phyloP scores from a whole-genome alignment of 73 alveolate species.

The Paramecium biaurelia region DNA sequence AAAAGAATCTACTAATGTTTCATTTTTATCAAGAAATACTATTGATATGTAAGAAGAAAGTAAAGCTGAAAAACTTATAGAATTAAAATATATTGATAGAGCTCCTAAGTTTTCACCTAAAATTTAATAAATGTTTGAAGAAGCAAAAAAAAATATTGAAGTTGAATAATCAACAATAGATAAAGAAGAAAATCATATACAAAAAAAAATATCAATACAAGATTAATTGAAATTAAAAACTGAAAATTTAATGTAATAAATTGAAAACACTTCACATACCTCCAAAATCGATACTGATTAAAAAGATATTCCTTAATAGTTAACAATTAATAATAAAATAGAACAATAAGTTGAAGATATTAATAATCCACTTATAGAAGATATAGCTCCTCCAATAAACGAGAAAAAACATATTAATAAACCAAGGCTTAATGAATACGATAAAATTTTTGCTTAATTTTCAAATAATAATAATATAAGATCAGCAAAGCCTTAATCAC shows the following conservation, averaged over 20 bases:
- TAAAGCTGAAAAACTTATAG: conserved; percentile 34
- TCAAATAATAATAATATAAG: neutral
- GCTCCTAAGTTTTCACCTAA: conserved; percentile 39
- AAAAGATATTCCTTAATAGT: neutral
- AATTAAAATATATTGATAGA: conserved; percentile 21
- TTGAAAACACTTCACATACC: neutral
- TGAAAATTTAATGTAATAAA: neutral
- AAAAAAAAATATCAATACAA: neutral
- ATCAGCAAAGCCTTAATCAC: neutral
- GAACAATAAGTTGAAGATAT: neutral
- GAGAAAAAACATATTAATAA: neutral
- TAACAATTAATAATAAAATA: neutral
- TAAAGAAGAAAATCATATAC: neutral
- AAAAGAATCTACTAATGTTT: neutral
- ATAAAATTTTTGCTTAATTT: neutral
- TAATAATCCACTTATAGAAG: neutral
- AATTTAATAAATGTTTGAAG: conserved; percentile 1
- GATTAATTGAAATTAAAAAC: neutral
- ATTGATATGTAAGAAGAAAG: neutral
- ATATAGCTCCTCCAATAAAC: neutral
- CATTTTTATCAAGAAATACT: neutral
- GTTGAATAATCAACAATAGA: neutral
- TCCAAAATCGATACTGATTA: neutral
- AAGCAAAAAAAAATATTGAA: conserved; percentile 15
- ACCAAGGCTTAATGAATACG: neutral